Conservation (phyloP, 139 green algal species). For the Haematococcus lacustris region DNA sequence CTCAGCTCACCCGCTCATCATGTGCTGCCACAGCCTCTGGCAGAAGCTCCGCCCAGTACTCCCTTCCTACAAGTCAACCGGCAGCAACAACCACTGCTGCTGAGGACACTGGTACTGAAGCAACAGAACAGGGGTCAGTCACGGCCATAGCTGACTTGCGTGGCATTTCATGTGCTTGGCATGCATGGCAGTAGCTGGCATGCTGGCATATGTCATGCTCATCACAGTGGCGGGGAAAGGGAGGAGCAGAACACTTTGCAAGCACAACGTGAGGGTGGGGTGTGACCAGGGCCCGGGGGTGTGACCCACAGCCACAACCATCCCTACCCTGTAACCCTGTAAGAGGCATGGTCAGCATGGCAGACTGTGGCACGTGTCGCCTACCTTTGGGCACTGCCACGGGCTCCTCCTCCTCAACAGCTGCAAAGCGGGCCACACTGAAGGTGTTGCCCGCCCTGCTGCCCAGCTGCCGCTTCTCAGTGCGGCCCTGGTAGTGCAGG, state of each 20-base stretch:
- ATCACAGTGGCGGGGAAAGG: neutral
- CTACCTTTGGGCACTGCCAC: neutral
- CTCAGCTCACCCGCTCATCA: constrained; percentile 16
- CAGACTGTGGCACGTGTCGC: neutral
- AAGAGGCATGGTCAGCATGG: neutral
- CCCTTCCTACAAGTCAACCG: neutral
- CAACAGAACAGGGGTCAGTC: neutral
- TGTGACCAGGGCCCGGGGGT: neutral
- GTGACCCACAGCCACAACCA: neutral
- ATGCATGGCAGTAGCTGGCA: too few relatives aligned
- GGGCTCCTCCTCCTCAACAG: constrained; percentile 15
- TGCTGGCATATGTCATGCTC: neutral
- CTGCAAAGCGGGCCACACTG: constrained; percentile 64
- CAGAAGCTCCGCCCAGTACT: constrained; percentile 61
- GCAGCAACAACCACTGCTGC: neutral
- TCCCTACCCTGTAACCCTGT: too few relatives aligned
- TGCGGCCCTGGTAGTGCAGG: constrained; percentile 56
- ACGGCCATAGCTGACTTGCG: neutral
- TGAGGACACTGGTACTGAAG: neutral
- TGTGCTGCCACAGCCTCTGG: constrained; percentile 48
- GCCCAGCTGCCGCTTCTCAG: constrained; percentile 82
- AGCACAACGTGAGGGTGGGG: neutral
- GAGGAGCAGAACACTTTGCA: neutral
- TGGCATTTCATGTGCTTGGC: too few relatives aligned
- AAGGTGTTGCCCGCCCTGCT: constrained; percentile 73